Percentiles rank a stretch among this genome's conserved stretches.
Conservation (phyloP, 225 moss, liverwort and hornwort species). For the Takakia lepidozioides region DNA sequence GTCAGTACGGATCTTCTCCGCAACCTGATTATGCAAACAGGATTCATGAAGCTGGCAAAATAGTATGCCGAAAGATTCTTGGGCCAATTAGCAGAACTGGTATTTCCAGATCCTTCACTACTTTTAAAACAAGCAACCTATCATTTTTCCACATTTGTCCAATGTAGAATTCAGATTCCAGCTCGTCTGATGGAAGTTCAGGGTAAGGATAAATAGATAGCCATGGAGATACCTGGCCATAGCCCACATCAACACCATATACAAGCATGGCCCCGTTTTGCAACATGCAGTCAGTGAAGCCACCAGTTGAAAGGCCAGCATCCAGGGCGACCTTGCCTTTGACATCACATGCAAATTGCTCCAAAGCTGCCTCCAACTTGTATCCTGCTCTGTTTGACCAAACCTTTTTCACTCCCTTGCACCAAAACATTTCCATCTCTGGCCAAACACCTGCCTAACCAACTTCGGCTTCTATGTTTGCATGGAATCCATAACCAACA, state of each 20-base stretch:
- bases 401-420: neutral
- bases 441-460: neutral
- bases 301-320: conserved; percentile 92
- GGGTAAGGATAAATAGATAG: neutral
- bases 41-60: too few species aligned
- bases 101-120: too few species aligned
- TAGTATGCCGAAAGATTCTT: too few species aligned
- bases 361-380: conserved; percentile 91
- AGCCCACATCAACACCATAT: conserved; percentile 92
- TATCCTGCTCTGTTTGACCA: conserved; percentile 97
- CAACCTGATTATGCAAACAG: too few species aligned
- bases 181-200: too few species aligned
- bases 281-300: conserved; percentile 88
- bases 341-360: conserved; percentile 77
- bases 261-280: conserved; percentile 78
- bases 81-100: too few species aligned
- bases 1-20: conserved; percentile 86
- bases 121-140: too few species aligned
- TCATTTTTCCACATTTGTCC: too few species aligned
- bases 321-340: conserved; percentile 80
- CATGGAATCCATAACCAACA: too few species aligned
- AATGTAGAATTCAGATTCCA: too few species aligned
- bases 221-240: conserved; percentile 57
- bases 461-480: too few species aligned
- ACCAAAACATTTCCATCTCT: neutral